A percentile compares a stretch with the other conserved stretches of the same genome.
phyloP scores from a whole-genome alignment of 2,329 filamentous ascomycete genomes.

The Neurospora sp. region DNA sequence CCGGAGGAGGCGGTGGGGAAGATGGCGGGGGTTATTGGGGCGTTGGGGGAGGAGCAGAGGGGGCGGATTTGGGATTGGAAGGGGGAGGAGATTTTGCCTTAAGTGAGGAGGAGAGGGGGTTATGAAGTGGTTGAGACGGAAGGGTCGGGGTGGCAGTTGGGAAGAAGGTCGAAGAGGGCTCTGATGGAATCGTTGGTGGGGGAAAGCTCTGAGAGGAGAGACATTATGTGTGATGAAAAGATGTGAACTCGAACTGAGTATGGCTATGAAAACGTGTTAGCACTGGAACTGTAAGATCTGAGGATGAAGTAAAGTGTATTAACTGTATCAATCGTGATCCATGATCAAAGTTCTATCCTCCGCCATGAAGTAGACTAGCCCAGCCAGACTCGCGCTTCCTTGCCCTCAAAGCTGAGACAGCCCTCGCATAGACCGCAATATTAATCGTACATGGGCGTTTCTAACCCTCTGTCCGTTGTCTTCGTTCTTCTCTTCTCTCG shows the following conservation, averaged over 20 bases:
- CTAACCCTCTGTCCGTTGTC: neutral
- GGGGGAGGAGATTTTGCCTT: constrained; percentile 8
- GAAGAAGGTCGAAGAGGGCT: too few relatives aligned
- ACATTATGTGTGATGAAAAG: too few relatives aligned
- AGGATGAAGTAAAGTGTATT: neutral
- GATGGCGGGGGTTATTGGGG: constrained; percentile 5
- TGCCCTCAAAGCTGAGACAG: neutral
- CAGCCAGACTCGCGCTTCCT: neutral
- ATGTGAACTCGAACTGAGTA: too few relatives aligned
- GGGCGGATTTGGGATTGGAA: constrained; percentile 11
- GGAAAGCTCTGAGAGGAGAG: too few relatives aligned
- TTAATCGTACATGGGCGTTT: neutral
- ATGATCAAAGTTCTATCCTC: neutral
- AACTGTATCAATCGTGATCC: neutral
- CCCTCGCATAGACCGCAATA: neutral
- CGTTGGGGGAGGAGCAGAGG: constrained; percentile 1
- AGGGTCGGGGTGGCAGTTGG: too few relatives aligned
- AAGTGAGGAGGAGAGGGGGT: too few relatives aligned
- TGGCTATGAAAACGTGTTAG: neutral
- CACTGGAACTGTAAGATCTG: neutral
- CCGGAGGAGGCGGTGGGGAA: constrained; percentile 54
- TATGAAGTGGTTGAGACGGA: neutral
- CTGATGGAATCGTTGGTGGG: too few relatives aligned
- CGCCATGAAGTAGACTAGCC: neutral
- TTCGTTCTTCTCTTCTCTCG: neutral